phyloP scores from a whole-genome alignment of 768 basidiomycete species.

The Lenzites betulinus region DNA sequence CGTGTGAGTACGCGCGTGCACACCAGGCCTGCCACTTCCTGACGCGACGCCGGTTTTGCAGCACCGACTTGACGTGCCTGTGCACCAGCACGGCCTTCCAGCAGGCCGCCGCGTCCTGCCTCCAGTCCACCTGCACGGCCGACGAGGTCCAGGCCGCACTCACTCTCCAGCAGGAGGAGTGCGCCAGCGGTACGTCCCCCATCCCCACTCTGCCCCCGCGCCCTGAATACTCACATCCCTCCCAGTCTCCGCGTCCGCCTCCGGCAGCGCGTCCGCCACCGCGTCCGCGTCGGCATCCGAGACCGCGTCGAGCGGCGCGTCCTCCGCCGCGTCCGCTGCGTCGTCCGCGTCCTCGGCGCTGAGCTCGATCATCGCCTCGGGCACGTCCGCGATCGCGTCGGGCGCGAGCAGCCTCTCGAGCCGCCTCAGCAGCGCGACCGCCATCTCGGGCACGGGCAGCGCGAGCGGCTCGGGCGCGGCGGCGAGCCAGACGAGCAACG shows the following conservation, averaged over 20 bases:
- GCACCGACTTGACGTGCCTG: constrained; percentile 42
- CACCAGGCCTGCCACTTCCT: background rate
- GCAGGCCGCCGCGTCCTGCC: constrained; percentile 33
- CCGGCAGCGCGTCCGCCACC: background rate
- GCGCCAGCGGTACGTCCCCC: constrained; percentile 30
- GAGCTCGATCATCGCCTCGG: constrained; percentile 7
- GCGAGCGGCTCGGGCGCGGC: background rate
- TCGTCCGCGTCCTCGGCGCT: constrained; percentile 4
- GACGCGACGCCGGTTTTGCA: constrained; percentile 16
- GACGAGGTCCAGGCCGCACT: constrained; percentile 35
- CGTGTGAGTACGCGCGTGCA: constrained; percentile 15
- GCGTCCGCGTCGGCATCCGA: background rate
- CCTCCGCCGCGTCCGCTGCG: constrained; percentile 7
- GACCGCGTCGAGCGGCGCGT: constrained; percentile 14
- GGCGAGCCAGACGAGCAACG: constrained; percentile 4
- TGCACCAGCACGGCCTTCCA: constrained; percentile 45
- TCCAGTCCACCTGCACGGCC: constrained; percentile 37
- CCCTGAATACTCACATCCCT: background rate
- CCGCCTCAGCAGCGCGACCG: background rate
- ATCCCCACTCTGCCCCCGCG: background rate
- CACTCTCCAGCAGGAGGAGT: constrained; percentile 35
- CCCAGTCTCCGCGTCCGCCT: background rate
- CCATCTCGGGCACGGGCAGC: background rate
- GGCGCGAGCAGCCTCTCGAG: constrained; percentile 3
- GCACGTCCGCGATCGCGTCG: background rate